Conservation (phyloP, 2,329 filamentous ascomycete genomes). For the Biscogniauxia sp. region DNA sequence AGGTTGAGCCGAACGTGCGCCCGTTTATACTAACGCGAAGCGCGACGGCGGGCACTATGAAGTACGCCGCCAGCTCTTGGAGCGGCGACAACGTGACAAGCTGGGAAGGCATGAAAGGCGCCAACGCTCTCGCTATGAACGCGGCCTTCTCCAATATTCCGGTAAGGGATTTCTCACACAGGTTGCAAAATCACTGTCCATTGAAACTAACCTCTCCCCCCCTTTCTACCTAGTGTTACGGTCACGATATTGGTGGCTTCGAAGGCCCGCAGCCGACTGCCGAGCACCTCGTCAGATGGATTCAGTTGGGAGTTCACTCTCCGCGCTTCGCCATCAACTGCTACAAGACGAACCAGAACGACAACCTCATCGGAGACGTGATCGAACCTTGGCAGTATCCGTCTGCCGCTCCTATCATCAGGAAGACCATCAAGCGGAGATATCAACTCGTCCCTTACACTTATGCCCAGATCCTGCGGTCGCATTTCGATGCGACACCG, state of each 20-base stretch:
- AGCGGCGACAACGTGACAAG: slow-evolving; percentile 73
- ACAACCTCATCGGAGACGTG: slow-evolving; percentile 67
- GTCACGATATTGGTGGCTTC: slow-evolving; percentile 74
- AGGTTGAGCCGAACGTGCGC: slow-evolving; percentile 55
- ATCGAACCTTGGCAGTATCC: slow-evolving; percentile 80
- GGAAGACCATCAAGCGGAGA: slow-evolving; percentile 64
- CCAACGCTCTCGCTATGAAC: slow-evolving; percentile 66
- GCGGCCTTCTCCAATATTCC: slow-evolving; percentile 56
- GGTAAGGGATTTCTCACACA: slow-evolving; percentile 9
- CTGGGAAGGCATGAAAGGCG: slow-evolving; percentile 71
- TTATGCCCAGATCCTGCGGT: slow-evolving; percentile 63
- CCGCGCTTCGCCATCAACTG: slow-evolving; percentile 75
- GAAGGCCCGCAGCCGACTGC: slow-evolving; percentile 70
- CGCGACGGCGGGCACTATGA: slow-evolving; percentile 67
- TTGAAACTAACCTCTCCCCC: slow-evolving; percentile 4
- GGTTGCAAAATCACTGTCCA: slow-evolving; percentile 55
- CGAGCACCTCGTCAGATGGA: slow-evolving; percentile 70
- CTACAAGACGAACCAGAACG: slow-evolving; percentile 67
- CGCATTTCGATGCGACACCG: slow-evolving; percentile 59
- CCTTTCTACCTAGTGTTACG: slow-evolving; percentile 63
- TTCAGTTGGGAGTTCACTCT: slow-evolving; percentile 68
- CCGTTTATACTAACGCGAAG: slow-evolving; percentile 70
- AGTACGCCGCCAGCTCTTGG: slow-evolving; percentile 71
- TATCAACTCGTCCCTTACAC: slow-evolving; percentile 72
- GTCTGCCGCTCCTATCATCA: slow-evolving; percentile 59